phyloP scores from a whole-genome alignment of 768 basidiomycete species.

The Myochromella boudieri region DNA sequence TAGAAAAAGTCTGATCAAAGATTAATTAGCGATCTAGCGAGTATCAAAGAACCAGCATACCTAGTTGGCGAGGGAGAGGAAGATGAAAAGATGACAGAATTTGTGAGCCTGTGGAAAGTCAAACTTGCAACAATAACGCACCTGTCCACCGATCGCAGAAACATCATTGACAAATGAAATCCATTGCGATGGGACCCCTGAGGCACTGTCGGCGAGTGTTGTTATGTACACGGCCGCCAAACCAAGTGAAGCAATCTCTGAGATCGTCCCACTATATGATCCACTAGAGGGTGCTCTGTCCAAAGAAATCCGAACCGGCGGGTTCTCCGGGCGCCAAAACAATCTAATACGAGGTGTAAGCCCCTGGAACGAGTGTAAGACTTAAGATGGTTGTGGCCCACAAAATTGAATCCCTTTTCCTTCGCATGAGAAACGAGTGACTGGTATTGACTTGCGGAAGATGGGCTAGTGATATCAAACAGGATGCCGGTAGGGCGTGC shows the following conservation, averaged over 20 bases:
- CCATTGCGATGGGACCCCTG: slow-evolving; percentile 11
- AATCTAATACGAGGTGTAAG: too few species aligned
- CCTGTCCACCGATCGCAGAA: background rate
- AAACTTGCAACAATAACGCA: background rate
- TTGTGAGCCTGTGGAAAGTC: background rate
- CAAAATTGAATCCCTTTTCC: slow-evolving; percentile 10
- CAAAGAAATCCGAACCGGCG: slow-evolving; percentile 5
- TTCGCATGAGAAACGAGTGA: slow-evolving; percentile 2
- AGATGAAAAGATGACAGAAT: background rate
- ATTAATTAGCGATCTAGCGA: background rate
- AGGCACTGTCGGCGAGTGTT: background rate
- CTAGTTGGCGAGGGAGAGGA: background rate
- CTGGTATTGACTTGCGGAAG: slow-evolving; percentile 2
- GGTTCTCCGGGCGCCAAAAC: slow-evolving; percentile 3
- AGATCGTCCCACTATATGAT: slow-evolving; percentile 7
- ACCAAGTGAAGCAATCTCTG: slow-evolving; percentile 3
- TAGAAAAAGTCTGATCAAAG: background rate
- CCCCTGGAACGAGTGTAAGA: too few species aligned
- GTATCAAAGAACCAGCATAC: too few species aligned
- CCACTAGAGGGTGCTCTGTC: background rate
- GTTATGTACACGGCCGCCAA: slow-evolving; percentile 12
- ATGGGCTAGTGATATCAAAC: slow-evolving; percentile 2
- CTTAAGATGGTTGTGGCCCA: too few species aligned
- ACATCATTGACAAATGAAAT: slow-evolving; percentile 7
- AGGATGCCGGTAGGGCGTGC: slow-evolving; percentile 11